These are phyloP conservation scores for Nematocida minor DNA, from an alignment of 371 early-diverging fungal genomes.

Conservation along the genomic window DNA sequence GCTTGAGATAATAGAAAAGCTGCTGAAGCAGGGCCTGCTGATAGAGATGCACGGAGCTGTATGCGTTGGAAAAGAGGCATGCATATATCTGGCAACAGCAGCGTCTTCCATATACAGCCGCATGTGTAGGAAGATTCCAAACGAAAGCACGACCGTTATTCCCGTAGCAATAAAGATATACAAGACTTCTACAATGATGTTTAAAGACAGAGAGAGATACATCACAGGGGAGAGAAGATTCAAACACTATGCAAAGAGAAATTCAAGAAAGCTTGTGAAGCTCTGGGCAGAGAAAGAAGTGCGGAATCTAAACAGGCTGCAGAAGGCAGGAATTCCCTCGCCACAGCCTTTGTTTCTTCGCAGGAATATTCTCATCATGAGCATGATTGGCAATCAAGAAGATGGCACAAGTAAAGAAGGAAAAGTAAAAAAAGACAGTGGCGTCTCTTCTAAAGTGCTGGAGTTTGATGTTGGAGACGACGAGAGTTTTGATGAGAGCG, in stretches of 20 bases:
- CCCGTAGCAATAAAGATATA: slow-evolving; percentile 91
- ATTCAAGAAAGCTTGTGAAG: slow-evolving; percentile 96
- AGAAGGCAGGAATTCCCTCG: slow-evolving; percentile 79
- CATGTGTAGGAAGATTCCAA: slow-evolving; percentile 49
- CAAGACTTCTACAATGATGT: slow-evolving; percentile 91
- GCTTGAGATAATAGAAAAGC: slow-evolving; percentile 84
- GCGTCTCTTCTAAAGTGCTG: not conserved
- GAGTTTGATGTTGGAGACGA: not conserved
- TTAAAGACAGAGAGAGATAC: slow-evolving; percentile 95
- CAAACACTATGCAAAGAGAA: slow-evolving; percentile 83
- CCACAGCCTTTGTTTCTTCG: slow-evolving; percentile 84
- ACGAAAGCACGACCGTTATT: slow-evolving; percentile 67
- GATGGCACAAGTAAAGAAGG: not conserved
- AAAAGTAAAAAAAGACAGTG: not conserved
- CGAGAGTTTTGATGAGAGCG: not conserved
- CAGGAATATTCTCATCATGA: slow-evolving; percentile 91
- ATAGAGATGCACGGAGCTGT: slow-evolving; percentile 89
- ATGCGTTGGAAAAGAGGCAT: slow-evolving; percentile 87
- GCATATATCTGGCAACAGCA: slow-evolving; percentile 54
- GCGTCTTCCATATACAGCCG: slow-evolving; percentile 51
- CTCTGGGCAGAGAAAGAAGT: slow-evolving; percentile 99
- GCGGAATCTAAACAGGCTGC: slow-evolving; percentile 85
- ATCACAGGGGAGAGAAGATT: slow-evolving; percentile 92
- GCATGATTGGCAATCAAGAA: slow-evolving; percentile 80
- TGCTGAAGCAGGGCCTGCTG: slow-evolving; percentile 78